phyloP scores from a whole-genome alignment of 202 grass and related monocot species.

The Setaria italica region DNA sequence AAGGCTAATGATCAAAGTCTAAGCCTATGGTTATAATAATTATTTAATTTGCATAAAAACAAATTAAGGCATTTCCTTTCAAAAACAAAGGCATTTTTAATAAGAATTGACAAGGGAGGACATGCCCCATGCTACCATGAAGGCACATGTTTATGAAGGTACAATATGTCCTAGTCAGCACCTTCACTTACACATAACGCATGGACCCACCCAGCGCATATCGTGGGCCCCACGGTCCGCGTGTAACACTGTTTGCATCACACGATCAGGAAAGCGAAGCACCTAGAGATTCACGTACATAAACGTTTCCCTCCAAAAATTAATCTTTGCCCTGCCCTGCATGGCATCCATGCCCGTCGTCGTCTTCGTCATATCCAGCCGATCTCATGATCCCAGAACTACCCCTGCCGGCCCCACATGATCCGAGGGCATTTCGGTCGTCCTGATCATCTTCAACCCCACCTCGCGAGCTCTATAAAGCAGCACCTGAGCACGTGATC shows the following conservation, averaged over 20 bases:
- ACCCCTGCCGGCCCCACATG: background rate
- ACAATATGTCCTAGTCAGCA: background rate
- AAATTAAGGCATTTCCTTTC: too few relatives aligned
- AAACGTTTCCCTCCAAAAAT: background rate
- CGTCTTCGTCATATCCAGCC: background rate
- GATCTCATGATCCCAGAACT: background rate
- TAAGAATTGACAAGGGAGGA: too few relatives aligned
- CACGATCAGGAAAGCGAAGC: background rate
- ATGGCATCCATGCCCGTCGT: conserved; percentile 6
- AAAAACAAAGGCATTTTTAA: too few relatives aligned
- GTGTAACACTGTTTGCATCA: background rate
- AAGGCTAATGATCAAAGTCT: too few relatives aligned
- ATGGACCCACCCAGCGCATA: background rate
- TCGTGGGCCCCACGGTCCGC: background rate
- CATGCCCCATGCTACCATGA: too few relatives aligned
- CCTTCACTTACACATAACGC: background rate
- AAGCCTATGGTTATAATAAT: too few relatives aligned
- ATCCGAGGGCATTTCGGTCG: background rate
- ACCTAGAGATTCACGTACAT: background rate
- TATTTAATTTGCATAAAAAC: too few relatives aligned
- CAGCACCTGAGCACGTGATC: conserved; percentile 6
- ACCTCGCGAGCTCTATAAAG: conserved; percentile 43
- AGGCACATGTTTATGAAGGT: background rate
- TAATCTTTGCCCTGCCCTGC: conserved; percentile 1
- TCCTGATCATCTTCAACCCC: background rate